Percentiles rank a stretch among this genome's conserved stretches.
Evolutionary conservation across 306 rosid genomes (phyloP).

Genomic region (Abrus pulchellus): DNA sequence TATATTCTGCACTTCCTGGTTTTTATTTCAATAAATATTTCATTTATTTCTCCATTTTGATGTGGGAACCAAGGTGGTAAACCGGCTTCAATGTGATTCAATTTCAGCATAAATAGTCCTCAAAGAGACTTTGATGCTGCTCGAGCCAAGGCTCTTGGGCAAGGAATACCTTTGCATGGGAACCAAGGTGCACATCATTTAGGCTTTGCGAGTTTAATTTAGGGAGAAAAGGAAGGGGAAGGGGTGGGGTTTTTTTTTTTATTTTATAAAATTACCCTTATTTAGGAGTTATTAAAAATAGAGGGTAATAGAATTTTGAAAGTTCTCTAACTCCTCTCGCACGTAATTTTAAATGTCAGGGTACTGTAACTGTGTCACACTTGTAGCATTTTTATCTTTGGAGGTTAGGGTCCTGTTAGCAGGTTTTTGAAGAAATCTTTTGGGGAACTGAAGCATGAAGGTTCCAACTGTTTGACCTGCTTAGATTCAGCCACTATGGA

Average conservation of each 20-base stretch:
- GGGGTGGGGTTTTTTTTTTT: no score
- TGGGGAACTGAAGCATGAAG: constrained; percentile 18
- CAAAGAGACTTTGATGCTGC: constrained; percentile 30
- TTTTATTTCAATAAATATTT: constrained; percentile 46
- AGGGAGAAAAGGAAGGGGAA: no score
- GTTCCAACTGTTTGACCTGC: constrained; percentile 39
- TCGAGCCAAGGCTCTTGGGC: constrained; percentile 21
- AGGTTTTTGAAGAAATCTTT: constrained; percentile 41
- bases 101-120: constrained; percentile 20
- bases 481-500: no score
- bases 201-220: background rate
- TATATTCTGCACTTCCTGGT: constrained; percentile 53
- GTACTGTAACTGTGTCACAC: constrained; percentile 1
- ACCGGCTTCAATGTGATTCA: constrained; percentile 12
- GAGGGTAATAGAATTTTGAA: no score
- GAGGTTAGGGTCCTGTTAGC: constrained; percentile 32
- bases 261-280: no score
- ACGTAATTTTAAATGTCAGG: background rate
- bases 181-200: constrained; percentile 25
- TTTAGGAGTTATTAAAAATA: no score
- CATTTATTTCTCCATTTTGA: constrained; percentile 37
- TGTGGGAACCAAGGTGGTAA: constrained; percentile 23
- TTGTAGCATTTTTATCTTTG: background rate
- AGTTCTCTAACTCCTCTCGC: no score
- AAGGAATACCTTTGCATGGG: constrained; percentile 31